Evolutionary conservation across 2,329 filamentous ascomycete species (phyloP), one percentile per base, ranked within the genome.

Genomic region (Monosporascus sp.): DNA sequence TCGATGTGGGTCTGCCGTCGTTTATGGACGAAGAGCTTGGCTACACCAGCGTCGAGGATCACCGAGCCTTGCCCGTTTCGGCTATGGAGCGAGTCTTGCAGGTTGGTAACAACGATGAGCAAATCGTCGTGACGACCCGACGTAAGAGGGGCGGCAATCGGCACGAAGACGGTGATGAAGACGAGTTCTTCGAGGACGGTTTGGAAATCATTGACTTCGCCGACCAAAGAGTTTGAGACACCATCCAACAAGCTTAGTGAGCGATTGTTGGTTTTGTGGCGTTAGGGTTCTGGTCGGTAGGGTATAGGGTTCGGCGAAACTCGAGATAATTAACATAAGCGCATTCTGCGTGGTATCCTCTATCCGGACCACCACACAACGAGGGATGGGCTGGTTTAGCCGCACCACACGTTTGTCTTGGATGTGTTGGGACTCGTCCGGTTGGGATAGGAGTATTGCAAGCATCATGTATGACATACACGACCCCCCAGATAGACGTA

Each of bases 151-250:
- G 79, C 41, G 74, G 76, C 40, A 77, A 75, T 49, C 76, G 79
- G 50, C 68, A 72, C 38, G 69, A 72, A 17, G 74, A 75, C 31
- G 67, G 70, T 40, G 85, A 85, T 45, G 87, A 89, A 53, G 85
- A 87, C 52, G 88, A 87, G 2, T 95, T 96, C 70, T 96, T 96
- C 64, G 91, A 96, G 71, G 90, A 96, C 67, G 91, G 95, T 66
- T 94, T 89, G 61, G 91, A 96, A 68, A 88, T 96, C 53, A 79
- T 96, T 58, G 91, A 96, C 72, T 95, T 94, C 79, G 89, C 91
- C 24, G 83, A 85, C 63, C 83, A 86, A 71, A 74, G 83, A 67
- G 83, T 86, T 35, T 86, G 68, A 78, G 55, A 51, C 46, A 50
- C 48, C 38, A 46, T 54, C 52, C 51, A 24, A 26, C 37, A 37